Percentiles rank a stretch among this genome's conserved stretches.
These are phyloP conservation scores for Sporothrix schenckii DNA, from an alignment of 2,329 filamentous ascomycete species.

Conservation along the genomic window DNA sequence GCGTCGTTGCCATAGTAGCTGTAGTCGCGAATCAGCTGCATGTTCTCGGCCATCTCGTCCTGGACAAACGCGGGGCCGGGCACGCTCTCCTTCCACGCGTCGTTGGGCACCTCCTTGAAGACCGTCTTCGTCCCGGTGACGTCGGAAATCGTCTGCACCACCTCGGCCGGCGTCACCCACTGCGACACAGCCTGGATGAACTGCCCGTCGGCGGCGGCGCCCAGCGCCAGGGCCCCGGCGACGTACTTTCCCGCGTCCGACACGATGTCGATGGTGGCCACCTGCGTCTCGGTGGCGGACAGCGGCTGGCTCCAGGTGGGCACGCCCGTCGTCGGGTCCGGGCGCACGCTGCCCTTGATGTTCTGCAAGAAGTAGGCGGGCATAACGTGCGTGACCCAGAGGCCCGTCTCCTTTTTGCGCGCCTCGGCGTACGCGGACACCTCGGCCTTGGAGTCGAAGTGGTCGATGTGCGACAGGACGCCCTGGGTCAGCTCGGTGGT, in stretches of 20 bases:
- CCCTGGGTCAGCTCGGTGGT: constrained; percentile 48
- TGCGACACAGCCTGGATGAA: constrained; percentile 20
- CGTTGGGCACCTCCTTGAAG: background rate
- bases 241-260: constrained; percentile 45
- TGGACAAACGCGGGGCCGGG: background rate
- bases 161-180: constrained; percentile 12
- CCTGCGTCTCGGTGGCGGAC: constrained; percentile 39
- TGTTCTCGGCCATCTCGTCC: constrained; percentile 35
- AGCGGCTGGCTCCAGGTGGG: constrained; percentile 43
- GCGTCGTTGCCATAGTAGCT: constrained; percentile 52
- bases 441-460: constrained; percentile 62
- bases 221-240: background rate
- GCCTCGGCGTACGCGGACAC: constrained; percentile 58
- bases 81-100: background rate
- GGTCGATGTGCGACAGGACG: constrained; percentile 48
- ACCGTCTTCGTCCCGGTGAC: background rate
- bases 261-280: constrained; percentile 44
- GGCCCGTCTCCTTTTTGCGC: constrained; percentile 48
- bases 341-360: constrained; percentile 42
- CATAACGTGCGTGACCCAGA: constrained; percentile 50
- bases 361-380: constrained; percentile 60
- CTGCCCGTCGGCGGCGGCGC: background rate
- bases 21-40: constrained; percentile 54
- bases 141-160: background rate
- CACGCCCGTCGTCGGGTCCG: constrained; percentile 40